Percentiles rank a stretch among this genome's conserved stretches.
These are phyloP conservation scores for Hordeum marinum DNA, from an alignment of 176 grass and related monocot species.

Conservation along the genomic window DNA sequence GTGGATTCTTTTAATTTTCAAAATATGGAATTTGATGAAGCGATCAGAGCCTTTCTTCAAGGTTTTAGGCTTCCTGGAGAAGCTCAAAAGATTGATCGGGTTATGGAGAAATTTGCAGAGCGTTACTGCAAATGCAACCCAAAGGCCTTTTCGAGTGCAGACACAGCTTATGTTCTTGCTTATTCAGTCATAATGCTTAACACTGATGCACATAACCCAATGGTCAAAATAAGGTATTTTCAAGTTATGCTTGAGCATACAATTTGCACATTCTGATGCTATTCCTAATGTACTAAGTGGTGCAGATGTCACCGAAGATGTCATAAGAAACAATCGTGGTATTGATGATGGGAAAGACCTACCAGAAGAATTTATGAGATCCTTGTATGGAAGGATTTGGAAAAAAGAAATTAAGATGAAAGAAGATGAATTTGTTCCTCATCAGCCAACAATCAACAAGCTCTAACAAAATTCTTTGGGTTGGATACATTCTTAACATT, in stretches of 20 bases:
- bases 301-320: slow-evolving; percentile 99
- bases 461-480: slow-evolving; percentile 94
- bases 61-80: slow-evolving; percentile 97
- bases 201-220: slow-evolving; percentile 93
- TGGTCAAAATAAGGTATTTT: slow-evolving; percentile 95
- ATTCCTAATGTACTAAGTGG: slow-evolving; percentile 25
- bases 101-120: slow-evolving; percentile 98
- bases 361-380: slow-evolving; percentile 96
- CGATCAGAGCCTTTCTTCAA: slow-evolving; percentile 85
- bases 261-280: not conserved
- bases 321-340: slow-evolving; percentile 94
- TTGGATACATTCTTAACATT: slow-evolving; percentile 98
- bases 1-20: slow-evolving; percentile 98
- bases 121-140: slow-evolving; percentile 96
- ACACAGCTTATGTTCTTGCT: slow-evolving; percentile 98
- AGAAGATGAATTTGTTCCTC: slow-evolving; percentile 85
- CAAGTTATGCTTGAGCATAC: slow-evolving; percentile 24
- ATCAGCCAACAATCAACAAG: slow-evolving; percentile 75
- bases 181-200: slow-evolving; percentile 99
- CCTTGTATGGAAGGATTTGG: slow-evolving; percentile 89
- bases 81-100: slow-evolving; percentile 96
- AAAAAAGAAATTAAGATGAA: slow-evolving; percentile 99
- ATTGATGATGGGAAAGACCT: slow-evolving; percentile 98
- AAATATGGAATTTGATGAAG: slow-evolving; percentile 89
- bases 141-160: slow-evolving; percentile 91